A percentile compares a stretch with the other conserved stretches of the same genome.
Evolutionary conservation across 75 land plant genomes (phyloP).

Genomic region (Sequoiadendron giganteum): DNA sequence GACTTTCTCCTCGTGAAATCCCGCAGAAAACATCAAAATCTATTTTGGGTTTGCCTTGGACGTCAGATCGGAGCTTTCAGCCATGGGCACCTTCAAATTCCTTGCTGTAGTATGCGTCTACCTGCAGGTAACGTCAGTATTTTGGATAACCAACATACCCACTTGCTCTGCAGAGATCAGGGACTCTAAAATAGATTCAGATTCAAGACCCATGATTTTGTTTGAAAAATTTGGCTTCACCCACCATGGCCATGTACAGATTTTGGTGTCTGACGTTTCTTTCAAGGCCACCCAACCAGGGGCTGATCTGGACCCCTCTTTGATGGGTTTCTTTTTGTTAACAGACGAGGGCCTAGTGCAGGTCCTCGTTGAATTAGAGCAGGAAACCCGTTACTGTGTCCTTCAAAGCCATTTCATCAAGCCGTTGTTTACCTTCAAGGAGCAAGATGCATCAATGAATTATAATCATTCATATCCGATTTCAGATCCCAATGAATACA

Average conservation of each 20-base stretch:
- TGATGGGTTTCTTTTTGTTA: constrained; percentile 63
- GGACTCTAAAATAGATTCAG: constrained; percentile 31
- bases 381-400: constrained; percentile 26
- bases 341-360: constrained; percentile 56
- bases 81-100: background rate
- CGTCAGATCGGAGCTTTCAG: background rate
- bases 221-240: constrained; percentile 72
- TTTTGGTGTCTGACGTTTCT: constrained; percentile 33
- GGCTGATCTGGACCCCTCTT: constrained; percentile 17
- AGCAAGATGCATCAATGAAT: background rate
- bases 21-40: background rate
- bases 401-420: constrained; percentile 21
- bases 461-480: constrained; percentile 30
- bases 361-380: constrained; percentile 23
- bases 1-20: background rate
- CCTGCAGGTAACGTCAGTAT: background rate
- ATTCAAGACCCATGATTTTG: constrained; percentile 52
- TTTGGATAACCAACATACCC: background rate
- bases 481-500: constrained; percentile 57
- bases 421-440: constrained; percentile 33
- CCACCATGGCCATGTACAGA: constrained; percentile 30
- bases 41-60: background rate
- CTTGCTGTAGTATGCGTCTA: background rate
- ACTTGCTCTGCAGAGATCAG: constrained; percentile 53
- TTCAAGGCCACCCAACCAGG: background rate